A percentile compares a stretch with the other conserved stretches of the same genome.
Evolutionary conservation across 495 filamentous ascomycete species (phyloP).

Genomic region (Echria macrotheca): DNA sequence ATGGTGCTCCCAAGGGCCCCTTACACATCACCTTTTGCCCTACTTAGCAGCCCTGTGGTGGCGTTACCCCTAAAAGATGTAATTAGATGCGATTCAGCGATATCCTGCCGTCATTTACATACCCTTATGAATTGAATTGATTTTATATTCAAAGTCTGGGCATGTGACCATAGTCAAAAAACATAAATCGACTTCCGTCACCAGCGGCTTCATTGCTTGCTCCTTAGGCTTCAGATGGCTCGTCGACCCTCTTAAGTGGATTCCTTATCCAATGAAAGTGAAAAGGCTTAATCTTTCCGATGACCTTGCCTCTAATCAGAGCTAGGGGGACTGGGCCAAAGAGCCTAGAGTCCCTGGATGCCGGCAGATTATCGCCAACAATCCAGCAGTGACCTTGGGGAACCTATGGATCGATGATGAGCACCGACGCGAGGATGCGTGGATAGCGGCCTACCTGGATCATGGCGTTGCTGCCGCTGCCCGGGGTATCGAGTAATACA

Average conservation of each 20-base stretch:
- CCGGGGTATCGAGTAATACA: conserved; percentile 64
- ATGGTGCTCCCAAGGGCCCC: too few relatives aligned
- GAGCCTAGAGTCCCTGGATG: conserved; percentile 76
- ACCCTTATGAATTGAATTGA: too few relatives aligned
- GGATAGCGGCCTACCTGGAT: too few relatives aligned
- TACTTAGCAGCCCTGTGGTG: too few relatives aligned
- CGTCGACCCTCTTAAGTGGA: conserved; percentile 13
- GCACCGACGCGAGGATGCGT: too few relatives aligned
- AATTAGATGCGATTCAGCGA: conserved; percentile 24
- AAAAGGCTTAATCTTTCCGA: conserved; percentile 56
- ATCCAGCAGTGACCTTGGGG: conserved; percentile 87
- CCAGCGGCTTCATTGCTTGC: too few relatives aligned
- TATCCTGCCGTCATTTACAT: neutral
- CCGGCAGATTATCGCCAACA: conserved; percentile 77
- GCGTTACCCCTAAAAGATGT: conserved; percentile 20
- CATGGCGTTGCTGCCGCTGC: conserved; percentile 51
- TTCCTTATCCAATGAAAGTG: conserved; percentile 30
- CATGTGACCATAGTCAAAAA: too few relatives aligned
- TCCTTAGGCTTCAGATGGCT: neutral
- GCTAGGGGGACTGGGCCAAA: conserved; percentile 83
- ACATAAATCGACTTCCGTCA: too few relatives aligned
- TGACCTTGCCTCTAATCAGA: conserved; percentile 79
- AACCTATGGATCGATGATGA: too few relatives aligned
- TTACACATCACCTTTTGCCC: too few relatives aligned
- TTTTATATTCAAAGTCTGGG: too few relatives aligned